Conservation (phyloP, 2,329 filamentous ascomycete species). For the Plectosphaerella cucumerina region DNA sequence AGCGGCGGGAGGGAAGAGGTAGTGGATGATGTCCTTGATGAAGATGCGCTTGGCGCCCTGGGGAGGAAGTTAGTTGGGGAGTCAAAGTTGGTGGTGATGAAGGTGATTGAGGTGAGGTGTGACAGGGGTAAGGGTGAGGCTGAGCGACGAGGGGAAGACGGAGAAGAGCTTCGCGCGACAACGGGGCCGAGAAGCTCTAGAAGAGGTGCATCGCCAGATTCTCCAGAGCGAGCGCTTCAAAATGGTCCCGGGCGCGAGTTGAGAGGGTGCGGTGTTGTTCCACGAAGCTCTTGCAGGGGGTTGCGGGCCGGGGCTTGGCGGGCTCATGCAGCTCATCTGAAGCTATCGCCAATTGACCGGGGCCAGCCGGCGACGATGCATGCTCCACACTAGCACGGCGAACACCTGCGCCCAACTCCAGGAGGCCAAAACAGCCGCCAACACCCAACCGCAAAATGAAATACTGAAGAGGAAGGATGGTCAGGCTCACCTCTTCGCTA, state of each 20-base stretch:
- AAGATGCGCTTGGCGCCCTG: slow-evolving; percentile 82
- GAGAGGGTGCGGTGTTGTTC: background rate
- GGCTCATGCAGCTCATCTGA: slow-evolving; percentile 1
- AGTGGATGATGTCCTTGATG: slow-evolving; percentile 97
- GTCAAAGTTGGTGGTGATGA: background rate
- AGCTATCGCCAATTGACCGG: background rate
- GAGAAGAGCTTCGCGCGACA: slow-evolving; percentile 1
- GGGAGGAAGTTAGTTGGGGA: background rate
- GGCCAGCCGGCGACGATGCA: background rate
- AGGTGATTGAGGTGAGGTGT: background rate
- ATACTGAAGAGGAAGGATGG: slow-evolving; percentile 4
- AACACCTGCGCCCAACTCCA: background rate
- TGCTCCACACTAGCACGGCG: background rate
- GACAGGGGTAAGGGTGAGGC: no score
- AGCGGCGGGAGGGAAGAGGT: slow-evolving; percentile 73
- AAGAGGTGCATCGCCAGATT: background rate
- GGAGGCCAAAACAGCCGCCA: background rate
- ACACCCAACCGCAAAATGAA: background rate
- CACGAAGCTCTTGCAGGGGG: slow-evolving; percentile 2
- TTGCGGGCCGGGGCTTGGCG: background rate
- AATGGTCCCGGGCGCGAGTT: background rate
- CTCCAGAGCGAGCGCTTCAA: background rate
- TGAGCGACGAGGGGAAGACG: no score
- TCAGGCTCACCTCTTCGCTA: slow-evolving; percentile 61
- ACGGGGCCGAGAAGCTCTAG: background rate